Conservation (phyloP, 2,329 filamentous ascomycete genomes). For the Elsinoe batatas region DNA sequence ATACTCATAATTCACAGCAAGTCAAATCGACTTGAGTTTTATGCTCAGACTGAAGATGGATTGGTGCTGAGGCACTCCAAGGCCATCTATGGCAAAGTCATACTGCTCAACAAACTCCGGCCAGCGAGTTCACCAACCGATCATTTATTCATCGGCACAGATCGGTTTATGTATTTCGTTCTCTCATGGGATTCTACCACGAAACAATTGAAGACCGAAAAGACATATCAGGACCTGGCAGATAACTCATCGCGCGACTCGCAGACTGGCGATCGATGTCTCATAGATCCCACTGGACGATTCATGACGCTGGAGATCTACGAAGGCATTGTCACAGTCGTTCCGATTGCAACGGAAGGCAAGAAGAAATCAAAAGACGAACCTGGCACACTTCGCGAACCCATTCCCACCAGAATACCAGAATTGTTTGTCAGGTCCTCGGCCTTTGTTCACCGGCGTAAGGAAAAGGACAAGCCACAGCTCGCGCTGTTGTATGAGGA, state of each 20-base stretch:
- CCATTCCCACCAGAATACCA: constrained; percentile 52
- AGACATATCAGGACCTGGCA: constrained; percentile 50
- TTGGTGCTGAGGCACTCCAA: constrained; percentile 58
- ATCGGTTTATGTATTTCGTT: constrained; percentile 84
- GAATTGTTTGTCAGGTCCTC: constrained; percentile 59
- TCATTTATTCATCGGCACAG: constrained; percentile 84
- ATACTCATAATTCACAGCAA: constrained; percentile 41
- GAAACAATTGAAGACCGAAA: constrained; percentile 45
- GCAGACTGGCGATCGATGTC: constrained; percentile 70
- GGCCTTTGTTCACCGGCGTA: constrained; percentile 51
- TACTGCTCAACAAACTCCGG: constrained; percentile 70
- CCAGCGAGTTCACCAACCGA: constrained; percentile 67
- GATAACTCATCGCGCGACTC: constrained; percentile 59
- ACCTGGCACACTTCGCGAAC: constrained; percentile 50
- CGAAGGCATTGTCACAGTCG: constrained; percentile 56
- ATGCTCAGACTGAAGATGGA: constrained; percentile 53
- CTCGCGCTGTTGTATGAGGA: constrained; percentile 58
- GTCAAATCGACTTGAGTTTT: constrained; percentile 78
- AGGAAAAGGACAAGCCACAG: constrained; percentile 38
- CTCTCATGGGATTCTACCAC: constrained; percentile 63
- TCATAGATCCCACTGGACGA: constrained; percentile 69
- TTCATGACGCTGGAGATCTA: constrained; percentile 60
- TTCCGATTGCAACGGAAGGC: constrained; percentile 48
- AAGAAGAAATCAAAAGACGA: constrained; percentile 42
- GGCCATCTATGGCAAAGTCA: constrained; percentile 73